These are phyloP conservation scores for Suillus hirtellus DNA, from an alignment of 768 basidiomycete species.

Conservation along the genomic window DNA sequence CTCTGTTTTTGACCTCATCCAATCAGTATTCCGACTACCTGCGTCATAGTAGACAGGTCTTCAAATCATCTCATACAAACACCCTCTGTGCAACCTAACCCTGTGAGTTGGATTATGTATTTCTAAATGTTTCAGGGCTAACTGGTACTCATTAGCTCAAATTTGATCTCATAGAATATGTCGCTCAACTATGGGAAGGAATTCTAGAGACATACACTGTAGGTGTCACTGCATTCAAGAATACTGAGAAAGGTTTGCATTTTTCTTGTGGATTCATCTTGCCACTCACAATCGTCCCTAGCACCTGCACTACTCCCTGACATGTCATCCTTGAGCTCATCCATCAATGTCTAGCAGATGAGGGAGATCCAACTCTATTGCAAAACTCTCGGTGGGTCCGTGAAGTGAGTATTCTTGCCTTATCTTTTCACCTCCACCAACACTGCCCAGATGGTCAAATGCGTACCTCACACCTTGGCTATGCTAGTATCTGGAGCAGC, in stretches of 20 bases:
- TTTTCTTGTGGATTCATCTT: not conserved
- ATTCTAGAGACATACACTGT: slow-evolving; percentile 63
- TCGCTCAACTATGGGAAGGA: no score
- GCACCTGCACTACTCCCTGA: slow-evolving; percentile 59
- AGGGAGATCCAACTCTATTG: slow-evolving; percentile 76
- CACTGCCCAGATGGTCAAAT: no score
- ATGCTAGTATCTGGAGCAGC: no score
- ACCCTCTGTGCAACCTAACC: slow-evolving; percentile 80
- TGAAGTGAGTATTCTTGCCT: slow-evolving; percentile 66
- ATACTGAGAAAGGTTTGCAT: slow-evolving; percentile 66
- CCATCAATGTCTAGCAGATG: slow-evolving; percentile 73
- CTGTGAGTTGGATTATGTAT: slow-evolving; percentile 54
- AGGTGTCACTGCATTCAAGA: slow-evolving; percentile 87
- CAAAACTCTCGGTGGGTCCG: slow-evolving; percentile 86
- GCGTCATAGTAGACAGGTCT: no score
- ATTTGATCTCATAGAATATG: no score
- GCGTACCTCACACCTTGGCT: no score
- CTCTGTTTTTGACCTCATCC: no score
- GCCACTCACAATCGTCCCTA: slow-evolving; percentile 10
- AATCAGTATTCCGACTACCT: no score
- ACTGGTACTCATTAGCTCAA: no score
- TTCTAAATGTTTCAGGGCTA: not conserved
- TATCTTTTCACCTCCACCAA: no score
- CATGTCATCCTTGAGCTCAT: slow-evolving; percentile 79
- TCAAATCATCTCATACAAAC: no score